Evolutionary conservation across 108 stramenopile species (phyloP), one percentile per base, ranked within the genome.

Genomic region (Fragilaria radians): DNA sequence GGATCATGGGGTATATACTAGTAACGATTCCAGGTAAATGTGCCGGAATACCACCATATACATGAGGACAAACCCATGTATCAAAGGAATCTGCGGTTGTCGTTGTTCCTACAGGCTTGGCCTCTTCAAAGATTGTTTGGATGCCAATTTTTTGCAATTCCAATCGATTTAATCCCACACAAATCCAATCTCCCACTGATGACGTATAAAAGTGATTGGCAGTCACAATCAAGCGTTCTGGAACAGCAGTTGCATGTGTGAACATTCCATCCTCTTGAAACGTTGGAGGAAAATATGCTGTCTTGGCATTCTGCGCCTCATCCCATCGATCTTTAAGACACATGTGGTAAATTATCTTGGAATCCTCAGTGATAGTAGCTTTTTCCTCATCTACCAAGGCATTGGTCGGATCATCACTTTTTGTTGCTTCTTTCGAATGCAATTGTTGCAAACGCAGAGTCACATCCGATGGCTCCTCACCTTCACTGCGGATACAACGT

Each of bases 281-380:
- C 1, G 93, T 94, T 25, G 89, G 85, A 21, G 93, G 93, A 59
- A 81, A 91, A 59, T 94, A 94, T 0, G 86, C 89, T 23, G 59
- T 65, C 24, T 58, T 56, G 22, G 63, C 30, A 7, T 74, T 27
- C 1, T 67, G 55, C 11, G 85, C 71, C 21, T 70, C 66, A n/a
- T 88, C 80, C 86, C 88, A 93, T 5, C 47, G 23, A 0, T 67
- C 32, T 58, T 82, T 76, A 54, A 68, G 68, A 60, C 92, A 93
- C 85, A 93, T 88, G 76, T 93, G 92, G 63, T 86, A 93, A 30
- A 93, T 17, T 5, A 47, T 7, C 19, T 55, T 31, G 4, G 33
- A 48, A 22, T 70, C 62, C n/a, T 31, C 55, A 24, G 32, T 34
- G 18, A 53, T 25, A n/a, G n/a, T n/a, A n/a, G n/a, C n/a, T 14